These are phyloP conservation scores for Turritis glabra DNA, from an alignment of 345 rosid genomes.

Conservation along the genomic window DNA sequence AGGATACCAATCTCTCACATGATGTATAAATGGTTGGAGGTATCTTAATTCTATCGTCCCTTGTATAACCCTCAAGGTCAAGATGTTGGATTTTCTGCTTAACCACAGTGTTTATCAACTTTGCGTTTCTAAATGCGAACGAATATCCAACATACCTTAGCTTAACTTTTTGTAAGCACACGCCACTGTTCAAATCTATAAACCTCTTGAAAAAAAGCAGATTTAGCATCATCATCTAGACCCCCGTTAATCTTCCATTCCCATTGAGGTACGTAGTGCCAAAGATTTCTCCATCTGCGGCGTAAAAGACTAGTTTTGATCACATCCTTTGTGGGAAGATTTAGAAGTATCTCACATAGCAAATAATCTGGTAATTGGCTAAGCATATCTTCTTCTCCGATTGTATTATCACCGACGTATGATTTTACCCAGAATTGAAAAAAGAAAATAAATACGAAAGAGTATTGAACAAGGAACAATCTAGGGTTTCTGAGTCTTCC, in stretches of 20 bases:
- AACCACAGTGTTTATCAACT: too few relatives aligned
- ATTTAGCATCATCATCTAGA: neutral
- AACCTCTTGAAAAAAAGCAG: neutral
- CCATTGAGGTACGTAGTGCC: neutral
- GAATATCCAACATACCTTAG: neutral
- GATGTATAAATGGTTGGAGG: conserved; percentile 31
- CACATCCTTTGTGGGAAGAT: conserved; percentile 8
- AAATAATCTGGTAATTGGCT: conserved; percentile 9
- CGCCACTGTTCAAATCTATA: neutral
- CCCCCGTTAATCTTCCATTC: neutral
- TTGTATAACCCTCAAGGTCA: too few relatives aligned
- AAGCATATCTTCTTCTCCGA: neutral
- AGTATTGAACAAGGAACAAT: too few relatives aligned
- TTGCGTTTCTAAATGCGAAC: too few relatives aligned
- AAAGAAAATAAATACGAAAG: too few relatives aligned
- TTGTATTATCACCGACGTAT: neutral
- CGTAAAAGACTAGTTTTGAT: conserved; percentile 3
- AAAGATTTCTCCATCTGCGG: conserved; percentile 13
- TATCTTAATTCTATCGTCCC: neutral
- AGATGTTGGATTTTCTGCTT: neutral
- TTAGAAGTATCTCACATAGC: neutral
- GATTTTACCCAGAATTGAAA: too few relatives aligned
- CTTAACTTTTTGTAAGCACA: conserved; percentile 11
- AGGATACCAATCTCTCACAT: conserved; percentile 24
- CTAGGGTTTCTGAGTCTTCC: too few relatives aligned